Base-by-base conservation (phyloP, 345 rosid species). In the Nasturtium officinale region DNA sequence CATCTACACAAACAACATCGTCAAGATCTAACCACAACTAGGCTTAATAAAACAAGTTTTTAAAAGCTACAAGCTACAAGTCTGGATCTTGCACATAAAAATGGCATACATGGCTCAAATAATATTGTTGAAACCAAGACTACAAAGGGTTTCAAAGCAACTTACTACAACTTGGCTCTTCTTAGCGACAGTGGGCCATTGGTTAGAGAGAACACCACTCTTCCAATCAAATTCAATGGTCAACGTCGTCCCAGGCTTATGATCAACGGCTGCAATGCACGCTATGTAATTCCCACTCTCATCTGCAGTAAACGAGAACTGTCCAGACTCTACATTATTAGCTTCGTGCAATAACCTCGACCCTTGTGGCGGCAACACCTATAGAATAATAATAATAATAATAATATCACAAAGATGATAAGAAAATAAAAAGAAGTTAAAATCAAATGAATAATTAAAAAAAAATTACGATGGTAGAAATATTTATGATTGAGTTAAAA, bases 151-250 rank as follows among this genome's bases (percentile, higher is more conserved):
- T n/a, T 6, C 3, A n/a, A 43, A 45, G 8, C 7, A 32, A 33
- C 45, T 83, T 79, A 94, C 98, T 30, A 74, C 84, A 52, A 91
- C 82, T 73, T 90, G 84, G 35, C 84, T 91, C 71, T 83, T 86
- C 88, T 94, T 94, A 47, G 98, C 95, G 11, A 91, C 86, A 21
- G 81, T 89, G 4, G 87, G 63, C 97, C 96, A 91, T 47, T 94
- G 92, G 72, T 85, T 91, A 21, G 94, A 83, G 28, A 84, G 88
- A 23, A 91, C 82, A 51, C 97, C 98, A 35, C 83, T 66, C 77
- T 61, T 91, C 97, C 97, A 94, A 20, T 89, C 97, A 51, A 91
- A 88, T 75, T 94, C 97, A 52, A 94, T 40, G 25, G 87, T 83
- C 77, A 88, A 7, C n/a, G 77, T 88, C 1, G 70, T 43, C 53